A percentile compares a stretch with the other conserved stretches of the same genome.
These are phyloP conservation scores for Zoysia matrella DNA, from an alignment of 202 grass and related monocot species.

Conservation along the genomic window DNA sequence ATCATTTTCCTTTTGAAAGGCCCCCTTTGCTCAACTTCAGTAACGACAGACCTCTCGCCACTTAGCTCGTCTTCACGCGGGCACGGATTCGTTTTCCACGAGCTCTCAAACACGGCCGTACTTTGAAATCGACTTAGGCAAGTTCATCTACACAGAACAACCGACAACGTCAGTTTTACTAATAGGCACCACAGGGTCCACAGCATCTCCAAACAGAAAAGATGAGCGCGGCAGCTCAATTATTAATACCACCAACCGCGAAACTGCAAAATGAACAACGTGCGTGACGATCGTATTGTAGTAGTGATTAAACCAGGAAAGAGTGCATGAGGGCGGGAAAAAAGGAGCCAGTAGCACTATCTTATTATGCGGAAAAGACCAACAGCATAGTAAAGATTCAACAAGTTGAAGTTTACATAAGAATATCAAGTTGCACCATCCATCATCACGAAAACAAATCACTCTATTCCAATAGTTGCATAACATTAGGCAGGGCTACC, in stretches of 20 bases:
- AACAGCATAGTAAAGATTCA: neutral
- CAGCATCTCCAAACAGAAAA: neutral
- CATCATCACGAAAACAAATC: slow-evolving; percentile 9
- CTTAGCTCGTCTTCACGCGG: neutral
- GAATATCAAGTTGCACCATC: slow-evolving; percentile 14
- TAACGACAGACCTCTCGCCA: neutral
- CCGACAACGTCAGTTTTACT: neutral
- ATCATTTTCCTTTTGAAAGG: neutral
- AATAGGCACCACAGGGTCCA: neutral
- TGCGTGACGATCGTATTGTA: neutral
- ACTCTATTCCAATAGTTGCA: slow-evolving; percentile 26
- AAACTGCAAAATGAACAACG: neutral
- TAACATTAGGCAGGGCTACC: neutral
- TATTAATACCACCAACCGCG: neutral
- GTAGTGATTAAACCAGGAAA: neutral
- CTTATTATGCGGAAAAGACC: neutral
- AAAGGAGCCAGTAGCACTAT: neutral
- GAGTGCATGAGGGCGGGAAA: neutral
- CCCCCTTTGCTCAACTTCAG: neutral
- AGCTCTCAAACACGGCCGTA: neutral
- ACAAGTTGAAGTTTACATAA: neutral
- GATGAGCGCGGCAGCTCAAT: neutral
- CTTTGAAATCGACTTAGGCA: neutral
- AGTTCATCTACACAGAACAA: neutral
- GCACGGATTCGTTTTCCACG: slow-evolving; percentile 15